Base-by-base conservation (phyloP, 768 basidiomycete genomes). In the Pisolithus marmoratus region DNA sequence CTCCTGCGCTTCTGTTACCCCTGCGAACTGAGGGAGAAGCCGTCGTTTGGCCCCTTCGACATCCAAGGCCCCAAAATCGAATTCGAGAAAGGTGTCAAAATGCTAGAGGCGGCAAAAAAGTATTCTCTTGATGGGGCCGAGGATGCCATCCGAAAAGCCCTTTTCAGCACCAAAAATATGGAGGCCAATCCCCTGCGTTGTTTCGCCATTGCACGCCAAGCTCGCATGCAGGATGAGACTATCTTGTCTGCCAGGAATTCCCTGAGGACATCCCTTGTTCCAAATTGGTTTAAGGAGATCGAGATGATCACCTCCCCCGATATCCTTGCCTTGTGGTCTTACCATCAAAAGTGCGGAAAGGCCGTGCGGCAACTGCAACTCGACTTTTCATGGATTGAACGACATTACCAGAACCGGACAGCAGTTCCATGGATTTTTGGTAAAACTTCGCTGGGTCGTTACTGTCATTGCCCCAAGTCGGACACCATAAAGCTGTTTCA, bases 121-220 rank as follows among this genome's bases (percentile, higher is more conserved):
- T 63, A 58, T 37, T 50, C 58, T 17, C 46, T 62, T 5, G 48
- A 52, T 3, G 12, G 40, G 12, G 47, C 63, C 27, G 59, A 65
- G 42, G 53, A 20, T 26, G 61, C 43, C 15, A 50, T 61, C 29
- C 54, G 53, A 4, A 53, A 61, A 17, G 49, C 60, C 8, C 50
- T 71, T 15, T 48, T 48, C 9, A 53, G 56, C 44, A 59, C 64
- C 2, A 38, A 52, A 4, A 44, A 56, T n/a, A 38, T 63, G 9
- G 54, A 62, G 3, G 51, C 24, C 1, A 62, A 64, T 4, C 56
- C 71, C 7, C 23, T 74, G 1, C 57, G 63, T 3, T 62, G 63
- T 8, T 73, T 68, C 47, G 69, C 64, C 8, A 58, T 72, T 8
- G 65, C 70, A 8, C 59, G 56, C 19, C 60, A 56, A 14, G 67